A percentile compares a stretch with the other conserved stretches of the same genome.
phyloP scores from a whole-genome alignment of 2,329 filamentous ascomycete species.

The Neurospora crassa region DNA sequence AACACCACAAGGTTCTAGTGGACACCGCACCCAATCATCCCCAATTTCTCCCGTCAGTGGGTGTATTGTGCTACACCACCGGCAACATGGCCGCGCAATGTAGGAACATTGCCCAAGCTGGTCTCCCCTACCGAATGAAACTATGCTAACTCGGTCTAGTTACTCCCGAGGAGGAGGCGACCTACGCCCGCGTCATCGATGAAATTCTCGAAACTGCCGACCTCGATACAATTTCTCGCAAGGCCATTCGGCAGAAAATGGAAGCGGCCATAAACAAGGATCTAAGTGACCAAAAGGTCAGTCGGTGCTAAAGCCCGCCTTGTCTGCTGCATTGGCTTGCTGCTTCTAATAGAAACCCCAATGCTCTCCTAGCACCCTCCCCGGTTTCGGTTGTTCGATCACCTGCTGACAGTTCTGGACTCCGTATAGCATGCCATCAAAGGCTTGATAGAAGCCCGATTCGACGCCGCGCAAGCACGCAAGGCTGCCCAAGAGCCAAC shows the following conservation, averaged over 20 bases:
- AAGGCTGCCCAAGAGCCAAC: constrained; percentile 30
- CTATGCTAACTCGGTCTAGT: constrained; percentile 28
- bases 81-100: neutral
- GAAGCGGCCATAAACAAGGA: constrained; percentile 47
- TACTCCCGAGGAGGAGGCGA: constrained; percentile 35
- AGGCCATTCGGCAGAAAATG: constrained; percentile 50
- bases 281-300: constrained; percentile 49
- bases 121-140: neutral
- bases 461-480: constrained; percentile 54
- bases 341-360: neutral
- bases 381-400: neutral
- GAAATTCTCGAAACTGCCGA: constrained; percentile 47
- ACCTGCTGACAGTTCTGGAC: neutral
- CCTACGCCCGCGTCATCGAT: constrained; percentile 52
- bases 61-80: neutral
- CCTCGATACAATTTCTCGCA: constrained; percentile 53
- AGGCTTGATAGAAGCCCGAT: constrained; percentile 61
- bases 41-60: neutral
- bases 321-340: neutral
- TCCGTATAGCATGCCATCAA: constrained; percentile 54
- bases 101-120: neutral
- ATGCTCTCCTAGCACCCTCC: constrained; percentile 1
- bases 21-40: neutral
- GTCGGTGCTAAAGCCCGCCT: constrained; percentile 16
- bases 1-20: neutral